Conservation (phyloP, 2,329 filamentous ascomycete species). For the Fusarium illudens region DNA sequence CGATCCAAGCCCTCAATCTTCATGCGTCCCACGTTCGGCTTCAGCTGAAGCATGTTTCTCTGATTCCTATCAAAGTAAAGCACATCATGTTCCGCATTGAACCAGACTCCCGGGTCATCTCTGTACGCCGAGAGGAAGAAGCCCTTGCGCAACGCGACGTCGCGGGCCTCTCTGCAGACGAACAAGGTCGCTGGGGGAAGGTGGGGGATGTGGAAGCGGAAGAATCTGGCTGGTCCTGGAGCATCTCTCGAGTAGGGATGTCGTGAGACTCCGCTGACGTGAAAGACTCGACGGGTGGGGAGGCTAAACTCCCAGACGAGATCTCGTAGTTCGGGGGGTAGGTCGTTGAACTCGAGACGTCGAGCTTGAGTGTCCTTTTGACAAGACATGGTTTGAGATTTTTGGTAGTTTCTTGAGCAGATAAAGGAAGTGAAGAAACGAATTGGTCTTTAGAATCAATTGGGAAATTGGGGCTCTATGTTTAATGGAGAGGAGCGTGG, state of each 20-base stretch:
- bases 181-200: conserved; percentile 26
- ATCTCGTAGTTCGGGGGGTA: conserved; percentile 43
- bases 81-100: conserved; percentile 40
- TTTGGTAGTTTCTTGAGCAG: neutral
- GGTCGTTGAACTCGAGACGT: conserved; percentile 13
- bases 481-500: no score
- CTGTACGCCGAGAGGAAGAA: conserved; percentile 36
- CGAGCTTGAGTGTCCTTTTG: neutral
- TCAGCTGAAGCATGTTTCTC: conserved; percentile 26
- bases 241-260: neutral
- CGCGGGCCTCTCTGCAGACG: conserved; percentile 43
- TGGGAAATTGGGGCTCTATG: no score
- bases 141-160: conserved; percentile 37
- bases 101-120: conserved; percentile 34
- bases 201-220: conserved; percentile 38
- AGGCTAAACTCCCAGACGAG: conserved; percentile 44
- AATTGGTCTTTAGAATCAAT: neutral
- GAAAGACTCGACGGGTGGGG: conserved; percentile 43
- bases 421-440: neutral
- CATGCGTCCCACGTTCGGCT: conserved; percentile 10
- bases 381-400: conserved; percentile 8
- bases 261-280: conserved; percentile 33
- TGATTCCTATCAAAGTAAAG: conserved; percentile 45
- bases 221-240: neutral
- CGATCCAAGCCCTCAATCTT: conserved; percentile 35